Evolutionary conservation across 768 basidiomycete species (phyloP).

Genomic region (Omphalotus guepiniiformis): DNA sequence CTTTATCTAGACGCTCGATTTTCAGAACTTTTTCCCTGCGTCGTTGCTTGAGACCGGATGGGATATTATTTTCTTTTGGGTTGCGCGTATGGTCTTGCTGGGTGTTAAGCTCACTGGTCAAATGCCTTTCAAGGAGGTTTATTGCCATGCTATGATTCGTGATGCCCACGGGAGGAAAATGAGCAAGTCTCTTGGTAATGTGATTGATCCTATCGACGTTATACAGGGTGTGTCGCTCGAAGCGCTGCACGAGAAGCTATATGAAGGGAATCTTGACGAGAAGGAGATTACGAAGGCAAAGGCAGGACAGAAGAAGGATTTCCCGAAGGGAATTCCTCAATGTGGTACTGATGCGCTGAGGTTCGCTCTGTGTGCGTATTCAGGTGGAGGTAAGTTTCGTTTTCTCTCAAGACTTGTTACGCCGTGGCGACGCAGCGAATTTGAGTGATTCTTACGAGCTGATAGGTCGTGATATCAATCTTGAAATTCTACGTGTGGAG

Average conservation of each 20-base stretch:
- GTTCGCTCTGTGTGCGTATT: constrained; percentile 94
- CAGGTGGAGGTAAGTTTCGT: constrained; percentile 62
- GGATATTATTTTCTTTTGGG: constrained; percentile 99
- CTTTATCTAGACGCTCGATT: constrained; percentile 70
- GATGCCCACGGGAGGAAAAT: constrained; percentile 99
- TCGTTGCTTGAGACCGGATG: constrained; percentile 96
- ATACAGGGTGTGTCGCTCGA: constrained; percentile 82
- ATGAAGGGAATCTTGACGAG: constrained; percentile 90
- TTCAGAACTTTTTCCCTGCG: constrained; percentile 81
- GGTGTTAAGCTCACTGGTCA: constrained; percentile 84
- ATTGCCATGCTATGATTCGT: constrained; percentile 98
- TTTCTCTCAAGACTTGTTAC: background rate
- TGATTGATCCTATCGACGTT: constrained; percentile 95
- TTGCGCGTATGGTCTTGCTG: constrained; percentile 95
- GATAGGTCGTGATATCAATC: constrained; percentile 90
- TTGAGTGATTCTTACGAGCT: background rate
- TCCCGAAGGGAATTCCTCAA: constrained; percentile 98
- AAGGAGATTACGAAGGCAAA: constrained; percentile 90
- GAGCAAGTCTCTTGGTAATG: constrained; percentile 97
- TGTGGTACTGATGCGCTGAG: constrained; percentile 96
- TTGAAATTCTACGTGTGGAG: constrained; percentile 93
- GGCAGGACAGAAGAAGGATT: constrained; percentile 97
- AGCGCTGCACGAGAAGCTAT: constrained; percentile 76
- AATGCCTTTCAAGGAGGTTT: constrained; percentile 93
- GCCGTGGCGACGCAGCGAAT: background rate